phyloP scores from a whole-genome alignment of 768 basidiomycete species.

The Naganishia antarctica region DNA sequence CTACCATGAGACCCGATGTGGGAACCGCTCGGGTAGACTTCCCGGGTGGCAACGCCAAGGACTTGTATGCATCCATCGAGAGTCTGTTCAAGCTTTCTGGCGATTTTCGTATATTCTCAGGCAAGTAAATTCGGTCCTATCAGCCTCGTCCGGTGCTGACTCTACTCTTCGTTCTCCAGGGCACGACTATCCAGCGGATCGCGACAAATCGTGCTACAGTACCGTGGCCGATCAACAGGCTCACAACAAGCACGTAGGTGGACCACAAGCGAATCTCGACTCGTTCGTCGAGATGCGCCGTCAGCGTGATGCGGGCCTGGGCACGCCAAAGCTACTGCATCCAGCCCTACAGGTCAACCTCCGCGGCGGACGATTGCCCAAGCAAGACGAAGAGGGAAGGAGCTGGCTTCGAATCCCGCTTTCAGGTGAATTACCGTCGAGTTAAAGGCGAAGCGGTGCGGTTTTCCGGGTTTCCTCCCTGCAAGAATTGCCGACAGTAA shows the following conservation, averaged over 20 bases:
- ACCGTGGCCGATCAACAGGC: slow-evolving; percentile 36
- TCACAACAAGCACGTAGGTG: slow-evolving; percentile 35
- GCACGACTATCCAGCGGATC: slow-evolving; percentile 36
- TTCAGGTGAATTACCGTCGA: slow-evolving; percentile 22
- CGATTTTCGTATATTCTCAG: slow-evolving; percentile 35
- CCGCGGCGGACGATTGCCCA: slow-evolving; percentile 24
- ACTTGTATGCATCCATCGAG: slow-evolving; percentile 36
- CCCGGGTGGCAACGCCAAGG: slow-evolving; percentile 34
- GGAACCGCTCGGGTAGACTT: slow-evolving; percentile 43
- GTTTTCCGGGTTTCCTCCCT: no score
- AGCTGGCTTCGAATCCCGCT: slow-evolving; percentile 27
- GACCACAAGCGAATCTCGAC: slow-evolving; percentile 18
- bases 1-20: slow-evolving; percentile 33
- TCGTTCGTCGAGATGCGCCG: slow-evolving; percentile 36
- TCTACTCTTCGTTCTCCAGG: slow-evolving; percentile 7
- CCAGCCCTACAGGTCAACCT: slow-evolving; percentile 39
- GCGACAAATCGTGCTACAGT: slow-evolving; percentile 35
- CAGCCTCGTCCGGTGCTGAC: background rate
- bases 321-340: slow-evolving; percentile 36
- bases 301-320: slow-evolving; percentile 33
- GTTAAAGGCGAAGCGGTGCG: no score
- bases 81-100: slow-evolving; percentile 36
- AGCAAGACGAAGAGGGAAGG: slow-evolving; percentile 19
- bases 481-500: no score
- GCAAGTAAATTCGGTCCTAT: background rate